These are phyloP conservation scores for Vitis amurensis DNA, from an alignment of 164 flowering plant genomes.

Conservation along the genomic window DNA sequence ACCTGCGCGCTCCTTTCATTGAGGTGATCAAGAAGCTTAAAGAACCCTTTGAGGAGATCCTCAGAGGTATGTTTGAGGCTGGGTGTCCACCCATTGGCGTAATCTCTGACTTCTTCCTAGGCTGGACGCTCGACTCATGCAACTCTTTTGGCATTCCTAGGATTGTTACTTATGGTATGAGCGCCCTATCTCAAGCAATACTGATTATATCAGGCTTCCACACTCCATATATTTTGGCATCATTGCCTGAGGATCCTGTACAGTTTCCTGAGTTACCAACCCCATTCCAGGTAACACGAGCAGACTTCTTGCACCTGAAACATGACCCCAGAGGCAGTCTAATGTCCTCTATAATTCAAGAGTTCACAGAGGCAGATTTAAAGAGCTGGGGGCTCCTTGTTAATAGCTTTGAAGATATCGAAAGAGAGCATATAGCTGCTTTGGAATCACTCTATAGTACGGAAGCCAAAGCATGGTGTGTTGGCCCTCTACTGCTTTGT, in stretches of 20 bases:
- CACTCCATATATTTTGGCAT: background rate
- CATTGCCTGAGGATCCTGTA: conserved; percentile 1
- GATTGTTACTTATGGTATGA: conserved; percentile 41
- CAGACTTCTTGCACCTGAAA: background rate
- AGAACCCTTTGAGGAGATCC: conserved; percentile 20
- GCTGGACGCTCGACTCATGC: conserved; percentile 32
- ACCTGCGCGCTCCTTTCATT: conserved; percentile 13
- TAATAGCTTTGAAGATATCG: conserved; percentile 36
- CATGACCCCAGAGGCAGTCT: background rate
- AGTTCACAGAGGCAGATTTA: conserved; percentile 1
- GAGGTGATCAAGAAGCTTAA: conserved; percentile 22
- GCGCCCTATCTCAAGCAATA: conserved; percentile 29
- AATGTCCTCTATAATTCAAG: background rate
- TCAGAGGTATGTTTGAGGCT: conserved; percentile 16
- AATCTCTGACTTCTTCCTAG: conserved; percentile 38
- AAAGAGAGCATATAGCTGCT: conserved; percentile 13
- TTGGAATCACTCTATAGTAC: conserved; percentile 18
- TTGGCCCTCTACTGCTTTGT: conserved; percentile 25
- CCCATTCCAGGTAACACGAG: too few species aligned
- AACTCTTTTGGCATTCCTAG: conserved; percentile 28
- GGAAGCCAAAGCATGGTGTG: conserved; percentile 29
- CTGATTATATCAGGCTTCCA: background rate
- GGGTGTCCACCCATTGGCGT: conserved; percentile 30
- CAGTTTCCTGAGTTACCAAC: conserved; percentile 2
- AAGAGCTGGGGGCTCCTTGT: conserved; percentile 29